Percentiles rank a stretch among this genome's conserved stretches.
Evolutionary conservation across 1,284 basidiomycete genomes (phyloP).

Genomic region (Stereum hirsutum): DNA sequence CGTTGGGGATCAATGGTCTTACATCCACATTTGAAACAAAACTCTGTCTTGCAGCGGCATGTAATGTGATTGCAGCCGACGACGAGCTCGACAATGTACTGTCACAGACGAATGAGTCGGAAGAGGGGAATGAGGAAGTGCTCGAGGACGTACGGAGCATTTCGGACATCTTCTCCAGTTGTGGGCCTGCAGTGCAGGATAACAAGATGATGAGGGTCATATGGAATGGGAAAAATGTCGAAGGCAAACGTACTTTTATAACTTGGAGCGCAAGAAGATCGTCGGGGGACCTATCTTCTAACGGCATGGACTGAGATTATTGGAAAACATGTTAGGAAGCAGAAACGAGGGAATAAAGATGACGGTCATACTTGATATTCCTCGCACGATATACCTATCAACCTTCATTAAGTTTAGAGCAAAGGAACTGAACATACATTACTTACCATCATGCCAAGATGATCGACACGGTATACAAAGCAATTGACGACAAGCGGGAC

Average conservation of each 20-base stretch:
- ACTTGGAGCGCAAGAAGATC: slow-evolving; percentile 27
- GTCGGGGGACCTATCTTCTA: slow-evolving; percentile 30
- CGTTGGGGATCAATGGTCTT: slow-evolving; percentile 8
- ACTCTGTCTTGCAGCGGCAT: slow-evolving; percentile 25
- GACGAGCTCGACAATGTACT: slow-evolving; percentile 24
- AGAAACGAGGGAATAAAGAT: too few relatives aligned
- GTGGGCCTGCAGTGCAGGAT: slow-evolving; percentile 19
- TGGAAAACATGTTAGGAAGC: neutral
- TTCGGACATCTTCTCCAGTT: slow-evolving; percentile 33
- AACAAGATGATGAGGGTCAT: neutral
- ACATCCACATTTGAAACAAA: slow-evolving; percentile 32
- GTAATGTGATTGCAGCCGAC: slow-evolving; percentile 31
- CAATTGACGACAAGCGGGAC: slow-evolving; percentile 23
- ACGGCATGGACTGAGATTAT: slow-evolving; percentile 23
- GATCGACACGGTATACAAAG: slow-evolving; percentile 28
- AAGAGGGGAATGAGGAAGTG: neutral
- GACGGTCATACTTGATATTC: slow-evolving; percentile 21
- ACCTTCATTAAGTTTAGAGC: neutral
- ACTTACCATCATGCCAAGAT: slow-evolving; percentile 26
- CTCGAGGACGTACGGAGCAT: slow-evolving; percentile 20
- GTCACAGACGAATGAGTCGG: slow-evolving; percentile 5
- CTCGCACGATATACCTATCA: slow-evolving; percentile 25
- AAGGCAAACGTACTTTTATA: slow-evolving; percentile 19
- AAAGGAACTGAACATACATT: neutral
- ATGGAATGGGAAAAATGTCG: neutral